Evolutionary conservation across 2,329 filamentous ascomycete genomes (phyloP), one percentile per base, ranked within the genome.

Genomic region (Botryotinia globosa): DNA sequence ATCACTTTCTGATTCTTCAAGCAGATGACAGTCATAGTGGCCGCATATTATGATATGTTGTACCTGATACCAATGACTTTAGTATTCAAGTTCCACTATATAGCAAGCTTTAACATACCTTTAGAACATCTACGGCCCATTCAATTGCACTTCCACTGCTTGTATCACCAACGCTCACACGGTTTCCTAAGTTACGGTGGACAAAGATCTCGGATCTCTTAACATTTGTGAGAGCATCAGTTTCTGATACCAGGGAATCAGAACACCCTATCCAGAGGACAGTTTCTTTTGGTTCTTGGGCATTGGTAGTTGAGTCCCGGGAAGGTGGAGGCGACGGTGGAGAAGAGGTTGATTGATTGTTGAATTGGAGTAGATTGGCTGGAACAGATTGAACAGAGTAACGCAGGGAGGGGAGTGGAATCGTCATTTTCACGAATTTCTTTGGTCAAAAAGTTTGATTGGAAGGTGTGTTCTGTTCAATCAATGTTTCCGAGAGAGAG

Each of bases 121-220:
- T 85, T 61, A 92, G 82, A 78, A 89, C 84, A 73, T 85, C 83
- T 74, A 92, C 88, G 69, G 88, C 87, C 80, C 88, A 92, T 76
- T 91, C 87, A 78, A 92, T 87, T 61, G 91, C 90, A 76, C 85
- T 85, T 32, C 86, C 83, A 54, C 86, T 85, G 79, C 84, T 89
- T 77, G 91, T 82, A 79, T 92, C 90, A 77, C 85, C 85, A 56
- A 86, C 82, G 76, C 86, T 86, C 69, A 92, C 80, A 75, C 91
- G 84, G 81, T 91, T 92, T 77, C 90, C 90, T 79, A 92, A 90
- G 81, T 92, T 92, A 76, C 90, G 87, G 82, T 92, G 90, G 61
- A 91, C 89, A 80, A 92, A 92, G 75, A 92, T 87, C 76, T 92
- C 89, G 51, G 90, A 89, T 9, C 89, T 88, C 74, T 88, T 82